These are phyloP conservation scores for Calonectria pauciramosa DNA, from an alignment of 2,329 filamentous ascomycete genomes.

Conservation along the genomic window DNA sequence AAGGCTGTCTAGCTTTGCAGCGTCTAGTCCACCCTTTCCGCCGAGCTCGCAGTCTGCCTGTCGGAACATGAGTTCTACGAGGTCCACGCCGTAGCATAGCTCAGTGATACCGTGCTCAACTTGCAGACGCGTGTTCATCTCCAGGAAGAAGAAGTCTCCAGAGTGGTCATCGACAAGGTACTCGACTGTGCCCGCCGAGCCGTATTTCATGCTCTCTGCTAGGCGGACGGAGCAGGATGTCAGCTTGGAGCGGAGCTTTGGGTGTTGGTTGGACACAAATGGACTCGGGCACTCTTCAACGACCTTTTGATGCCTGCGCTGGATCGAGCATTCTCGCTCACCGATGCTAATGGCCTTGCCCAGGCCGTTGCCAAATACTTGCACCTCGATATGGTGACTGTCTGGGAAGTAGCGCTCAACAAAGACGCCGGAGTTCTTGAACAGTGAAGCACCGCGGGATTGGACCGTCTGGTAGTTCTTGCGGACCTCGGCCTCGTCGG, in stretches of 20 bases:
- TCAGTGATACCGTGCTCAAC: constrained; percentile 86
- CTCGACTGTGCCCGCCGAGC: constrained; percentile 57
- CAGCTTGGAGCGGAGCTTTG: constrained; percentile 48
- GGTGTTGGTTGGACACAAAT: constrained; percentile 58
- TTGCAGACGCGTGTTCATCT: constrained; percentile 74
- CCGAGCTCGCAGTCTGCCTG: constrained; percentile 48
- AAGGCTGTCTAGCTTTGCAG: constrained; percentile 21
- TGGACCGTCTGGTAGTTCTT: constrained; percentile 67
- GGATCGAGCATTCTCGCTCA: constrained; percentile 77
- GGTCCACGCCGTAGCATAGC: constrained; percentile 79
- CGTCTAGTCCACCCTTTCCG: constrained; percentile 21
- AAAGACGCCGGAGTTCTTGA: constrained; percentile 73
- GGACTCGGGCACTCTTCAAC: constrained; percentile 79
- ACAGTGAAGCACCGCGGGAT: constrained; percentile 68
- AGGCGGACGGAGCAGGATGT: constrained; percentile 28
- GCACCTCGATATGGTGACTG: constrained; percentile 77
- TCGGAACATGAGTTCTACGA: constrained; percentile 68
- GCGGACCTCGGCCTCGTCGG: constrained; percentile 63
- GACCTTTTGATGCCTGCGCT: constrained; percentile 78
- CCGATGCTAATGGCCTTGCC: constrained; percentile 60
- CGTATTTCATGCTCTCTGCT: constrained; percentile 45
- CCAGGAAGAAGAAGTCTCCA: constrained; percentile 70
- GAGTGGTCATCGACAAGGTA: constrained; percentile 75
- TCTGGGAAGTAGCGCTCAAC: constrained; percentile 73
- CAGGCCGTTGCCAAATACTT: constrained; percentile 74